A percentile compares a stretch with the other conserved stretches of the same genome.
Conservation (phyloP, 805 yeast genomes). For the Wickerhamiella qilinensis region DNA sequence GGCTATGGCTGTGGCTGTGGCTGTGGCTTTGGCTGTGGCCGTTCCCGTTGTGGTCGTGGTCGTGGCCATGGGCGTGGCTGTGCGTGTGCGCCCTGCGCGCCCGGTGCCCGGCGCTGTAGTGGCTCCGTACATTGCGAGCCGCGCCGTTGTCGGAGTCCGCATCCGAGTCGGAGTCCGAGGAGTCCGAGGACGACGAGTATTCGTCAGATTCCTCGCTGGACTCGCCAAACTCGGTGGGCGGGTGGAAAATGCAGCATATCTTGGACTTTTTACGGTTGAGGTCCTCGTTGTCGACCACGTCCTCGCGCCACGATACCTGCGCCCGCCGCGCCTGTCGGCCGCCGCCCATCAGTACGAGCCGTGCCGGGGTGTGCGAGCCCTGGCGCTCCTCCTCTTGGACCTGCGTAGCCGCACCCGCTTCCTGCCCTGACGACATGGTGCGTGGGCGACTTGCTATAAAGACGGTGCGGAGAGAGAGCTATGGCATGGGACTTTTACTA, state of each 20-base stretch:
- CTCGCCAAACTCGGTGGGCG: slow-evolving; percentile 25
- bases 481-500: no score
- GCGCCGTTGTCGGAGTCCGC: slow-evolving; percentile 21
- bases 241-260: slow-evolving; percentile 54
- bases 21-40: slow-evolving; percentile 9
- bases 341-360: slow-evolving; percentile 8
- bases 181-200: slow-evolving; percentile 17
- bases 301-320: slow-evolving; percentile 70
- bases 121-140: slow-evolving; percentile 5
- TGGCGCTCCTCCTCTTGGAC: background rate
- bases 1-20: slow-evolving; percentile 19
- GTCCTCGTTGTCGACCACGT: slow-evolving; percentile 77
- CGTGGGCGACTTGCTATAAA: no score
- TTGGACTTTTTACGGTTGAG: slow-evolving; percentile 81
- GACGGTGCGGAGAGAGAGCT: no score
- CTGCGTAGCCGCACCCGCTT: background rate
- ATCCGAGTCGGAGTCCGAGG: slow-evolving; percentile 26
- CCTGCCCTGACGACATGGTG: no score
- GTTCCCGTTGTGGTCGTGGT: slow-evolving; percentile 7
- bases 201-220: slow-evolving; percentile 22
- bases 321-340: slow-evolving; percentile 18
- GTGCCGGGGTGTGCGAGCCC: background rate
- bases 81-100: background rate
- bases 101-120: slow-evolving; percentile 2
- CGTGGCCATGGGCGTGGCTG: background rate